Evolutionary conservation across 2,329 filamentous ascomycete species (phyloP), one percentile per base, ranked within the genome.

Genomic region (Pseudogymnoascus sp.): DNA sequence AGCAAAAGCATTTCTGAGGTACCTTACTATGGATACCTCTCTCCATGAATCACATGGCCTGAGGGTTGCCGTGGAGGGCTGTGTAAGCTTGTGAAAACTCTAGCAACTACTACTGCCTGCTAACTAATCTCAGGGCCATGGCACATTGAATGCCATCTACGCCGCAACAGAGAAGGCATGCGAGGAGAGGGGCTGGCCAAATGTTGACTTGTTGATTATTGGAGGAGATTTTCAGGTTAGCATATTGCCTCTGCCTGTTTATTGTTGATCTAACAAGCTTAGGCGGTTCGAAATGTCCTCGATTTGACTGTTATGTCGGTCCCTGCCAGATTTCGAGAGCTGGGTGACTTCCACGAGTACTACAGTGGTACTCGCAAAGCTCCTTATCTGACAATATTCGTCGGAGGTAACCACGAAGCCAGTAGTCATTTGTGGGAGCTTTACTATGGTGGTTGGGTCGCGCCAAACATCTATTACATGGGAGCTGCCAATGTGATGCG

Each of bases 371-470:
- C 78, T 15, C 84, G 85, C 61, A 82, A 74, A 45, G 94, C 94
- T 0, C 94, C 94, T 0, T 96, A 92, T 72, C 80, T 96, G 52
- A 99, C 94, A 13, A 79, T 97, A 48, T 97, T 97, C 75, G 87
- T 96, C 59, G 92, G 87, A 45, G 94, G 94, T 2, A 99, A 99
- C 72, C 94, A 99, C 71, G 94, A 99, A 77, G 93, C 94, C 0
- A 89, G 89, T 70, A 92, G 89, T 59, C 86, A 97, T 74, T 79
- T 96, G 4, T 94, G 87, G 79, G 94, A 99, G 75, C 82, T 99
- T 0, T 96, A 90, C 77, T 96, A 97, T 72, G 94, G 94, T 60
- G 94, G 94, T 59, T 99, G 94, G 94, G 94, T 91, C 5, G 93
- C 93, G 6, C 92, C 91, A 7, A 96, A 94, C 68, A 97, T 99